Evolutionary conservation across 139 green algal species (phyloP), one percentile per base, ranked within the genome.

Genomic region (Gonium pectorale): DNA sequence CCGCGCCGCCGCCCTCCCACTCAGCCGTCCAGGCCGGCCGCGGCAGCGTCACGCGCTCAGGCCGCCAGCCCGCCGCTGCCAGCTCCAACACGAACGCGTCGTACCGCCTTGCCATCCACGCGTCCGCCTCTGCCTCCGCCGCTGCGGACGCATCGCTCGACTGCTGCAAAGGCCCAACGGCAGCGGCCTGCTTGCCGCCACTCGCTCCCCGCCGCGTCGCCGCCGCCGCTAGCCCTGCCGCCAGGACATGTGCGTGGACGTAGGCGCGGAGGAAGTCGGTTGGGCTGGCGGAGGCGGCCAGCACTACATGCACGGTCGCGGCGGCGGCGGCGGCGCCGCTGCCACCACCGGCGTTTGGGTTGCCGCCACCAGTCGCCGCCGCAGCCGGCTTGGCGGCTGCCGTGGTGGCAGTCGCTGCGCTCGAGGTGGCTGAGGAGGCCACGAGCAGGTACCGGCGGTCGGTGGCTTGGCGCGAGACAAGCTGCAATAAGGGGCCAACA

Each of bases 1-100:
- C n/a, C n/a, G n/a, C n/a, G n/a, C n/a, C n/a, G n/a, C n/a, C n/a
- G n/a, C n/a, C 0, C 27, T 27, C 77, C 86, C 86, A 90, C 37
- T 87, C 73, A 63, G 80, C 86, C 21, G 80, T 87, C 73, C 73
- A 90, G 3, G 41, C 35, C n/a, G 86, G 80, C 41, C 69, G 49
- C 37, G 74, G 67, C 73, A 93, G 86, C 24, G 80, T 80, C 67
- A 92, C 59, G 5, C 88, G 88, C 9, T 79, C 79, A 17, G 80
- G 40, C 1, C 87, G 71, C 90, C 90, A 93, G 0, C 90, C 90
- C 1, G 83, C 78, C 67, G 74, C 70, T 11, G 17, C 27, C 38
- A 92, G 68, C 33, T 68, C 71, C 2, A 33, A 60, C 43, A 91
- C 24, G 26, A 92, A 79, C 3, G 6, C 51, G 0, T 37, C 67